Evolutionary conservation across 2,329 filamentous ascomycete genomes (phyloP).

Genomic region (Claviceps humidiphila): DNA sequence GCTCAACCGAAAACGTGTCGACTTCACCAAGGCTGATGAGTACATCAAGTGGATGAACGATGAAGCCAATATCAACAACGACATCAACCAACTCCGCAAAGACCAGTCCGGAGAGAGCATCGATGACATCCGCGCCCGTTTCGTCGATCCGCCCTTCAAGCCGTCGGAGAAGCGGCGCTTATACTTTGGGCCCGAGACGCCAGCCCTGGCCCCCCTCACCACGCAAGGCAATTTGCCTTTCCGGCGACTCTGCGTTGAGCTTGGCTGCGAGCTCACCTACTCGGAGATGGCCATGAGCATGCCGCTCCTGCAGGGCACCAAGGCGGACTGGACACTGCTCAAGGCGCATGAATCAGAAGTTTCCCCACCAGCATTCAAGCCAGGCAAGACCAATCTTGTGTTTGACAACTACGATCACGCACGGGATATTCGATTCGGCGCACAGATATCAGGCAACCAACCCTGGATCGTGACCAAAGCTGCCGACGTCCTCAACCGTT

Average conservation of each 20-base stretch:
- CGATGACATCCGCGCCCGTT: slow-evolving; percentile 65
- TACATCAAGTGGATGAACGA: slow-evolving; percentile 69
- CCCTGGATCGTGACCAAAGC: slow-evolving; percentile 84
- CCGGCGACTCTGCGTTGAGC: slow-evolving; percentile 73
- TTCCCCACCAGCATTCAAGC: slow-evolving; percentile 53
- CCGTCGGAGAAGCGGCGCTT: slow-evolving; percentile 87
- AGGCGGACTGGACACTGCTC: slow-evolving; percentile 88
- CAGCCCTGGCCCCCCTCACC: slow-evolving; percentile 83
- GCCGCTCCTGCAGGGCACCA: slow-evolving; percentile 78
- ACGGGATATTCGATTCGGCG: slow-evolving; percentile 77
- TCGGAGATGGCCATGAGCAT: slow-evolving; percentile 96
- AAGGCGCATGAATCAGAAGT: slow-evolving; percentile 82
- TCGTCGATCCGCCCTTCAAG: slow-evolving; percentile 73
- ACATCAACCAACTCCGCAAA: slow-evolving; percentile 27
- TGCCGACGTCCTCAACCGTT: slow-evolving; percentile 63
- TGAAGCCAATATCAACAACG: slow-evolving; percentile 31
- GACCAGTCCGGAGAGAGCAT: slow-evolving; percentile 30
- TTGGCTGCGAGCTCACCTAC: slow-evolving; percentile 88
- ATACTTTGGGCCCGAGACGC: slow-evolving; percentile 90
- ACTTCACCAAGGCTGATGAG: slow-evolving; percentile 59
- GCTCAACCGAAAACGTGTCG: slow-evolving; percentile 58
- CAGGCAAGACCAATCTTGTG: slow-evolving; percentile 30
- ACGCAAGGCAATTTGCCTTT: slow-evolving; percentile 96
- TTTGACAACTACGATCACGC: slow-evolving; percentile 70
- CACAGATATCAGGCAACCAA: slow-evolving; percentile 84